These are phyloP conservation scores for Annulohypoxylon truncatum DNA, from an alignment of 2,329 filamentous ascomycete genomes.

Conservation along the genomic window DNA sequence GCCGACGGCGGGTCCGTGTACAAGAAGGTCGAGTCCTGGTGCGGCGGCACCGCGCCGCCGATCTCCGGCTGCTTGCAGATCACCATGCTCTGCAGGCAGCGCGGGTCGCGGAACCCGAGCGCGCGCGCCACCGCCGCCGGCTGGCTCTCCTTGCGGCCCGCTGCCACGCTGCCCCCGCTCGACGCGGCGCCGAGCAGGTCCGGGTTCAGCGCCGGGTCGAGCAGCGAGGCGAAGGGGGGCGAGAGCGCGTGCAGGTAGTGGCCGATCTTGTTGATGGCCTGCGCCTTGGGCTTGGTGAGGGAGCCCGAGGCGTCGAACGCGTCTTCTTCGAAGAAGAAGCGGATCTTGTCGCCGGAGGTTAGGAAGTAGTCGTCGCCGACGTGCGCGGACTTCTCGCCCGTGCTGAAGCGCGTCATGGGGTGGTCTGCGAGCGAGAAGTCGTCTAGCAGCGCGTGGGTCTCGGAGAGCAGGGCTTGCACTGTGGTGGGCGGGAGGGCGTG, in stretches of 20 bases:
- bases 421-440: conserved; percentile 84
- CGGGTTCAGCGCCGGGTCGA: conserved; percentile 61
- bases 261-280: conserved; percentile 90
- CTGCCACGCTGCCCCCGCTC: conserved; percentile 57
- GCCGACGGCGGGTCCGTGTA: conserved; percentile 91
- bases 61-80: conserved; percentile 99
- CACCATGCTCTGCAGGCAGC: conserved; percentile 91
- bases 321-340: conserved; percentile 98
- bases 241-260: conserved; percentile 80
- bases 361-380: conserved; percentile 97
- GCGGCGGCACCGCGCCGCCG: conserved; percentile 87
- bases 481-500: conserved; percentile 76
- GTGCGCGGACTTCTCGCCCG: conserved; percentile 79
- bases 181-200: conserved; percentile 51
- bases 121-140: conserved; percentile 73
- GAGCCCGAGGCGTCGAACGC: conserved; percentile 76
- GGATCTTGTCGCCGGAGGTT: conserved; percentile 86
- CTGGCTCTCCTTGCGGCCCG: conserved; percentile 51
- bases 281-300: conserved; percentile 81
- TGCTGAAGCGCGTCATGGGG: conserved; percentile 94
- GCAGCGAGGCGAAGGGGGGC: conserved; percentile 70
- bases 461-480: conserved; percentile 74
- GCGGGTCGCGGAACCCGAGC: conserved; percentile 80
- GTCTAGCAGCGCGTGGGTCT: conserved; percentile 79
- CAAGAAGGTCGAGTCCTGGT: conserved; percentile 92